Evolutionary conservation across 2,329 filamentous ascomycete genomes (phyloP).

Genomic region (Xylariomycetidae sp.): DNA sequence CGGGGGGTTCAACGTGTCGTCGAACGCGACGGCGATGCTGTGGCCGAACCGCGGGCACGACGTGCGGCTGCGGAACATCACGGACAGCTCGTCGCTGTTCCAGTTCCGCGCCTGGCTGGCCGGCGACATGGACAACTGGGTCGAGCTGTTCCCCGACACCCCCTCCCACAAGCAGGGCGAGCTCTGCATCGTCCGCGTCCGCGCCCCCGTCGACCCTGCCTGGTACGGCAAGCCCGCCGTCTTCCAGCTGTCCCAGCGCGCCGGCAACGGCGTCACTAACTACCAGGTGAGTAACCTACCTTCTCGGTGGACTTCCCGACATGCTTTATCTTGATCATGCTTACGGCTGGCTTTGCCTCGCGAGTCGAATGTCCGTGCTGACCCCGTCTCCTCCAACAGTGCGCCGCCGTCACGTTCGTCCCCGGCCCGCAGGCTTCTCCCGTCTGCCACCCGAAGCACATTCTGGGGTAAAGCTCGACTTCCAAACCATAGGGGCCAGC

Average conservation of each 20-base stretch:
- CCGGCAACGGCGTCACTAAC: conserved; percentile 1
- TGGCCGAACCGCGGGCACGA: conserved; percentile 3
- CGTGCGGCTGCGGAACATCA: background rate
- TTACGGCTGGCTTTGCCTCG: too few species aligned
- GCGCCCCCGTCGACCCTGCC: background rate
- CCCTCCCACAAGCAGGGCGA: background rate
- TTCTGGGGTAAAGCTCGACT: too few species aligned
- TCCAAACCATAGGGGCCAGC: too few species aligned
- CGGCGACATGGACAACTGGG: background rate
- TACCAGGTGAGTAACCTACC: conserved; percentile 2
- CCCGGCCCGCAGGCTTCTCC: too few species aligned
- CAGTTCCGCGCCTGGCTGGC: conserved; percentile 1
- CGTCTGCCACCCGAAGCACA: too few species aligned
- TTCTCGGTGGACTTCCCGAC: too few species aligned
- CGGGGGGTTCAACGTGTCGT: conserved; percentile 1
- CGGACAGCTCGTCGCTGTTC: conserved; percentile 1
- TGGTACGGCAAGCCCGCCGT: conserved; percentile 2
- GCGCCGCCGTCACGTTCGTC: too few species aligned
- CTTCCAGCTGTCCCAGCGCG: conserved; percentile 3
- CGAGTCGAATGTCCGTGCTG: too few species aligned
- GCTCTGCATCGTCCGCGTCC: background rate
- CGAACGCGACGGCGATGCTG: background rate
- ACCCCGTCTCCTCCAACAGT: too few species aligned
- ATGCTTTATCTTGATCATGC: background rate
- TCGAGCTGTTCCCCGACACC: background rate